Evolutionary conservation across 2,329 filamentous ascomycete genomes (phyloP).

Genomic region (Hymenoscyphus albidus): DNA sequence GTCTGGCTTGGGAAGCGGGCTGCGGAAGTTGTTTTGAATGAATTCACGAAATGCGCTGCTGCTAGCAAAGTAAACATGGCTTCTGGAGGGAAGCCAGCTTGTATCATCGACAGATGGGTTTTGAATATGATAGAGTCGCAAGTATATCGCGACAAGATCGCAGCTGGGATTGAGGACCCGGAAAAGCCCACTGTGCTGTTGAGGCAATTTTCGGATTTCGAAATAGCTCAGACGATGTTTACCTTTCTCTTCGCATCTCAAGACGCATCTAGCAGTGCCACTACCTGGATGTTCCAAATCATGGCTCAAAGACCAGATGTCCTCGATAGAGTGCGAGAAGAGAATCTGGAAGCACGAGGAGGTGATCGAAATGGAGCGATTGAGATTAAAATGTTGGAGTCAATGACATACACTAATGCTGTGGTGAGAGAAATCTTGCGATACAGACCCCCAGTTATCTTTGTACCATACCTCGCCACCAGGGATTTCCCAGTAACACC

Average conservation of each 20-base stretch:
- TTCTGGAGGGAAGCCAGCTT: constrained; percentile 62
- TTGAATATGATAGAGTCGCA: constrained; percentile 69
- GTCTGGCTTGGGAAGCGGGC: constrained; percentile 73
- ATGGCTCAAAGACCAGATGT: constrained; percentile 89
- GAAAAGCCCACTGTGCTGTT: constrained; percentile 47
- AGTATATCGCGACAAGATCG: constrained; percentile 60
- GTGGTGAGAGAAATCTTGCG: constrained; percentile 52
- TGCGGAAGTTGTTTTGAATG: constrained; percentile 65
- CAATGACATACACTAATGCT: constrained; percentile 48
- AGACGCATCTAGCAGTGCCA: constrained; percentile 50
- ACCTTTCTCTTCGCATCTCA: constrained; percentile 54
- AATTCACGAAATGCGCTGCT: constrained; percentile 68
- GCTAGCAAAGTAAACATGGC: constrained; percentile 70
- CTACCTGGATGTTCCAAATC: constrained; percentile 55
- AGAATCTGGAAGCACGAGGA: constrained; percentile 43
- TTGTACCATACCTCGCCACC: constrained; percentile 49
- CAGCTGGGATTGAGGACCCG: constrained; percentile 46
- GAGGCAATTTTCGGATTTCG: constrained; percentile 48
- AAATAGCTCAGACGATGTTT: constrained; percentile 49
- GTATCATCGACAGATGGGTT: constrained; percentile 77
- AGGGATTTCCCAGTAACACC: constrained; percentile 46
- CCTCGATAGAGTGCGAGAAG: constrained; percentile 68
- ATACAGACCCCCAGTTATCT: constrained; percentile 50
- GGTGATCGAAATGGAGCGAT: constrained; percentile 42
- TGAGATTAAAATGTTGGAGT: constrained; percentile 45